Evolutionary conservation across 2,329 filamentous ascomycete species (phyloP).

Genomic region (Periconia digitata): DNA sequence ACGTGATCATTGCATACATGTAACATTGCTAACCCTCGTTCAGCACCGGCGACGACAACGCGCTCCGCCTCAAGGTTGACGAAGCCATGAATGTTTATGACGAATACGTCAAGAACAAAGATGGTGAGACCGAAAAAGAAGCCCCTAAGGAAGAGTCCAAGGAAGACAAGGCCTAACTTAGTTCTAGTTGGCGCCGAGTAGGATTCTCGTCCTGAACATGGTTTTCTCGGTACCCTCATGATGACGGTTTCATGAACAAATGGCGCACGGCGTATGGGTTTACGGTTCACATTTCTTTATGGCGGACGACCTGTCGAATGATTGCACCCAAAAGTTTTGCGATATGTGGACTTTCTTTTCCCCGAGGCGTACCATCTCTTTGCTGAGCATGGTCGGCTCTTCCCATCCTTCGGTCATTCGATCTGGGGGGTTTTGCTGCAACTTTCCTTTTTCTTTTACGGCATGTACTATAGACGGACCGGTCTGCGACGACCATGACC

Average conservation of each 20-base stretch:
- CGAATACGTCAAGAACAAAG: constrained; percentile 93
- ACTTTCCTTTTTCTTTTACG: constrained; percentile 20
- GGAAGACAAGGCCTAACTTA: constrained; percentile 49
- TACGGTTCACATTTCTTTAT: constrained; percentile 19
- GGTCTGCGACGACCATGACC: constrained; percentile 25
- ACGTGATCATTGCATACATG: not conserved
- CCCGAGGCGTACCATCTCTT: constrained; percentile 19
- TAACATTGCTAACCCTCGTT: constrained; percentile 30
- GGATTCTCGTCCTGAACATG: constrained; percentile 28
- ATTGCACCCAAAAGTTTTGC: constrained; percentile 40
- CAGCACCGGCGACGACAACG: constrained; percentile 85
- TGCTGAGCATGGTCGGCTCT: constrained; percentile 24
- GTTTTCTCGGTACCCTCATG: constrained; percentile 24
- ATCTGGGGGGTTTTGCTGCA: constrained; percentile 3
- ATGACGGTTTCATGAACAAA: constrained; percentile 38
- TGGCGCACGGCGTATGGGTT: constrained; percentile 38
- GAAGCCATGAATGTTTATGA: constrained; percentile 97
- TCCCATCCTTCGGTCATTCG: not conserved
- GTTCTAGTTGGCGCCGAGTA: constrained; percentile 31
- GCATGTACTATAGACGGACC: constrained; percentile 38
- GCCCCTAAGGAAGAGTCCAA: constrained; percentile 48
- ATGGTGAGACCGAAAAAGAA: constrained; percentile 42
- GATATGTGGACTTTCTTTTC: constrained; percentile 23
- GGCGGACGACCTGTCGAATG: constrained; percentile 38
- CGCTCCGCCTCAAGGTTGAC: constrained; percentile 92